A percentile compares a stretch with the other conserved stretches of the same genome.
These are phyloP conservation scores for Colletotrichum melonis DNA, from an alignment of 2,329 filamentous ascomycete genomes.

Conservation along the genomic window DNA sequence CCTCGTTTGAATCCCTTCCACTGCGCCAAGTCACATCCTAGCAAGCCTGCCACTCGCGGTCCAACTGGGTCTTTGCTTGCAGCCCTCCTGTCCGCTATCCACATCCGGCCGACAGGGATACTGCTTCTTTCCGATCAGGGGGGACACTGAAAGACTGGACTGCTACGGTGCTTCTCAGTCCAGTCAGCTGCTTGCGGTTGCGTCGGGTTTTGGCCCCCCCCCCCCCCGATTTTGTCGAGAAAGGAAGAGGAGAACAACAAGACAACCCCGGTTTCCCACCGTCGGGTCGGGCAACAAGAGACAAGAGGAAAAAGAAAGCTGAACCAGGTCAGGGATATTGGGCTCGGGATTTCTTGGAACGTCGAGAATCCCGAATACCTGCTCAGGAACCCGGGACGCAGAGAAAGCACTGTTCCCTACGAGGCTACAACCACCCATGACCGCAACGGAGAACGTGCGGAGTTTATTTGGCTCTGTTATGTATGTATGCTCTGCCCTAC, in stretches of 20 bases:
- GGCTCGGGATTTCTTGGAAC: background rate
- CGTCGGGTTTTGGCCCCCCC: slow-evolving; percentile 2
- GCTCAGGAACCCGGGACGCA: background rate
- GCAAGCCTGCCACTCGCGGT: slow-evolving; percentile 13
- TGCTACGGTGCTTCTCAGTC: background rate
- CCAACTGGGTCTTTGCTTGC: slow-evolving; percentile 25
- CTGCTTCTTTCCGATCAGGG: background rate
- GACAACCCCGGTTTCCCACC: background rate
- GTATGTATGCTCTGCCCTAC: background rate
- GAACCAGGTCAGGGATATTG: background rate
- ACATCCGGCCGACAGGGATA: background rate
- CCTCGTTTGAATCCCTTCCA: slow-evolving; percentile 15
- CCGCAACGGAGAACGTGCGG: background rate
- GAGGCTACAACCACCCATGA: background rate
- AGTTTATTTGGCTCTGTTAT: background rate
- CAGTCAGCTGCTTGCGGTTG: background rate
- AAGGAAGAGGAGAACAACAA: background rate
- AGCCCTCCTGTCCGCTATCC: background rate
- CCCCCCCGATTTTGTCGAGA: background rate
- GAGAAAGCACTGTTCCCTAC: background rate
- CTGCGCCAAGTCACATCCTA: slow-evolving; percentile 5
- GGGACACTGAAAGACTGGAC: background rate
- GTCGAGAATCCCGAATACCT: background rate
- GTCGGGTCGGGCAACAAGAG: background rate
- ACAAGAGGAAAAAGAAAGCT: background rate